These are phyloP conservation scores for Podospora pseudocomata DNA, from an alignment of 495 filamentous ascomycete species.

Conservation along the genomic window DNA sequence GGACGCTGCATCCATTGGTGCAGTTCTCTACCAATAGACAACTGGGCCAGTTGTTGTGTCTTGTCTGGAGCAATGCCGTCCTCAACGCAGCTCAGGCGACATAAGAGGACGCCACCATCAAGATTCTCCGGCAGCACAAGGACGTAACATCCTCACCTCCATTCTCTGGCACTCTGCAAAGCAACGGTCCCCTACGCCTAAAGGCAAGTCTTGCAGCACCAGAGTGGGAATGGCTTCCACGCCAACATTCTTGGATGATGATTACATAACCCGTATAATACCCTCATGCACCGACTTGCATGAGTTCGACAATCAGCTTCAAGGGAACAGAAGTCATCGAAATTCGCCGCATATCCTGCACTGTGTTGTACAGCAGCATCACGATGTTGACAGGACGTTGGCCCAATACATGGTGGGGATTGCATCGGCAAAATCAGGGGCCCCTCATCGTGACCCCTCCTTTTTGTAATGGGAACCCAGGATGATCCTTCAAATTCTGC, in stretches of 20 bases:
- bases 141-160: not conserved
- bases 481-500: not conserved
- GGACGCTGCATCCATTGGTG: too few species aligned
- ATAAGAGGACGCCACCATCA: not conserved
- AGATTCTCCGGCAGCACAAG: not conserved
- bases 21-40: not conserved
- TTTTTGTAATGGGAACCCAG: not conserved
- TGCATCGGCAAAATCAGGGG: not conserved
- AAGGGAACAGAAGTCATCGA: not conserved
- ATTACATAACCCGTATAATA: too few species aligned
- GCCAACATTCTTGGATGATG: too few species aligned
- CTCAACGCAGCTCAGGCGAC: not conserved
- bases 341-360: not conserved
- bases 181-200: not conserved
- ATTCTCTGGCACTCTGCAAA: not conserved
- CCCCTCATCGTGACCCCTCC: not conserved
- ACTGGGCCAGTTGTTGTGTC: too few species aligned
- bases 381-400: not conserved
- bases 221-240: too few species aligned
- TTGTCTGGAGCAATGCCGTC: not conserved
- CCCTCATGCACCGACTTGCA: not conserved
- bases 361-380: not conserved
- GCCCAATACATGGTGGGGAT: not conserved
- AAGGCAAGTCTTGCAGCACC: not conserved
- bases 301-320: not conserved